A percentile compares a stretch with the other conserved stretches of the same genome.
These are phyloP conservation scores for Ceratocystis destructans DNA, from an alignment of 2,329 filamentous ascomycete species.

Conservation along the genomic window DNA sequence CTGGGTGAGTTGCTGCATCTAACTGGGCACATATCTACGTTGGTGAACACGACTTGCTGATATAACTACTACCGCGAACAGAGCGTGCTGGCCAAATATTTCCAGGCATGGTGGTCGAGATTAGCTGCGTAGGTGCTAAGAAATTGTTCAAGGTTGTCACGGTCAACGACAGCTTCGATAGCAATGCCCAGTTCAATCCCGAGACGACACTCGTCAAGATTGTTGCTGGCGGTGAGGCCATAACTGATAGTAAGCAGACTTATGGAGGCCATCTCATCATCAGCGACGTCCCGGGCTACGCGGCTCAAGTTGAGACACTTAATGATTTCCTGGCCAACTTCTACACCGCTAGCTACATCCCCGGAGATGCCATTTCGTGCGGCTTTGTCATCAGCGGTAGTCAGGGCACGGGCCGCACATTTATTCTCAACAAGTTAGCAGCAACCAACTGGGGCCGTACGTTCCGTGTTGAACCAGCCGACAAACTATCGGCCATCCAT, in stretches of 20 bases:
- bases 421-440: constrained; percentile 55
- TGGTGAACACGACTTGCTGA: not conserved
- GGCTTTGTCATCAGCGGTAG: constrained; percentile 67
- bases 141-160: constrained; percentile 21
- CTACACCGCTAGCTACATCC: constrained; percentile 27
- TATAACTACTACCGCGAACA: constrained; percentile 23
- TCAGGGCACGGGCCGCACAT: constrained; percentile 71
- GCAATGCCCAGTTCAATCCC: constrained; percentile 27
- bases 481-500: constrained; percentile 46
- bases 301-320: constrained; percentile 47
- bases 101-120: constrained; percentile 55
- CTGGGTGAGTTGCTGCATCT: constrained; percentile 24
- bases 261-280: constrained; percentile 20
- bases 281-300: constrained; percentile 52
- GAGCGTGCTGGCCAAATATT: constrained; percentile 54
- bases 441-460: constrained; percentile 57
- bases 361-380: constrained; percentile 30
- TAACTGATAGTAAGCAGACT: constrained; percentile 19
- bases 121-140: constrained; percentile 30
- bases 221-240: constrained; percentile 24
- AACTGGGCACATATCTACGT: not conserved
- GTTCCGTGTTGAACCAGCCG: constrained; percentile 42
- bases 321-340: constrained; percentile 53
- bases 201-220: constrained; percentile 30
- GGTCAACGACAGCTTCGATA: constrained; percentile 14